Conservation (phyloP, 2,329 filamentous ascomycete genomes). For the Sclerotinia trifoliorum region DNA sequence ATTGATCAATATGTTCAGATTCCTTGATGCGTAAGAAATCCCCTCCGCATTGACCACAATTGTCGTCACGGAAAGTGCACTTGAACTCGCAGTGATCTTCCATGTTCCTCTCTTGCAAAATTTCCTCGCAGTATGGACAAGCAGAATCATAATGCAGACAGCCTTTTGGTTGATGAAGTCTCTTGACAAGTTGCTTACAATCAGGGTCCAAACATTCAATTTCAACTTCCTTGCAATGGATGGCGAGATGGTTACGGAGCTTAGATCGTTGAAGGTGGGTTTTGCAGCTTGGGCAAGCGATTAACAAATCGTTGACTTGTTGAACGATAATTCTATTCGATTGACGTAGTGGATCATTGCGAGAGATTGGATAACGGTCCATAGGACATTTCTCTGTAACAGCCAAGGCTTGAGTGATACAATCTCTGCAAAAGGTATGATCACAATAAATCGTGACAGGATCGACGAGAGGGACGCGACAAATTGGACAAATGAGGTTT, state of each 20-base stretch:
- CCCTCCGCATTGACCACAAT: slow-evolving; percentile 35
- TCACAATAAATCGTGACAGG: slow-evolving; percentile 62
- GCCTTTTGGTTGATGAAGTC: slow-evolving; percentile 50
- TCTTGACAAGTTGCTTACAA: slow-evolving; percentile 53
- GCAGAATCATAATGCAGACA: slow-evolving; percentile 54
- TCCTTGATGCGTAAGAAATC: slow-evolving; percentile 35
- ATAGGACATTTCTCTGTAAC: slow-evolving; percentile 54
- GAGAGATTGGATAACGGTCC: slow-evolving; percentile 50
- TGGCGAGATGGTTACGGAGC: slow-evolving; percentile 55
- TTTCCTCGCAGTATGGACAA: slow-evolving; percentile 55
- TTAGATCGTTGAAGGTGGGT: slow-evolving; percentile 52
- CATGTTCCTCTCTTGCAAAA: slow-evolving; percentile 47
- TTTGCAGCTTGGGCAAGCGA: slow-evolving; percentile 59
- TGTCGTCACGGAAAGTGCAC: slow-evolving; percentile 44
- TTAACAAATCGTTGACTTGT: slow-evolving; percentile 59
- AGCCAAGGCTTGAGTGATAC: slow-evolving; percentile 48
- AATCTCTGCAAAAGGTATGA: slow-evolving; percentile 63
- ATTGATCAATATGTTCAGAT: slow-evolving; percentile 45
- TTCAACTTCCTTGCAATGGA: slow-evolving; percentile 55
- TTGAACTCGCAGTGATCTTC: slow-evolving; percentile 48
- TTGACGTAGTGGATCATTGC: slow-evolving; percentile 37
- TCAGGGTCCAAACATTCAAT: slow-evolving; percentile 51
- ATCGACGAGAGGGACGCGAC: slow-evolving; percentile 58
- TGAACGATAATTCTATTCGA: slow-evolving; percentile 52
- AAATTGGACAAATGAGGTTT: slow-evolving; percentile 47